Percentiles rank a stretch among this genome's conserved stretches.
Evolutionary conservation across 2,329 filamentous ascomycete species (phyloP).

Genomic region (Acephala macrosclerotiorum): DNA sequence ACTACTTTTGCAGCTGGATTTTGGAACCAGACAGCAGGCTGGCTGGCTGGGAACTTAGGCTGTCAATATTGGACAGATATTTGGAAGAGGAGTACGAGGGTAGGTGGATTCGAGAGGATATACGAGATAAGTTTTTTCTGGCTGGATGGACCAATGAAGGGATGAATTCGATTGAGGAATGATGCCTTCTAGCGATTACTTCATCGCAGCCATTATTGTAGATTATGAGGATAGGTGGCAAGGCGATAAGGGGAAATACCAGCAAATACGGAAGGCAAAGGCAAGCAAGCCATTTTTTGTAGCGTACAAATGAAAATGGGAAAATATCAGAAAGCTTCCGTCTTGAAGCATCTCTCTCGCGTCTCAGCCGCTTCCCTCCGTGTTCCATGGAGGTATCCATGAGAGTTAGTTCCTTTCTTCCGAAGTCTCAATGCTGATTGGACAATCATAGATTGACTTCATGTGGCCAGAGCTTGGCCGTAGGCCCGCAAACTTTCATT

Average conservation of each 20-base stretch:
- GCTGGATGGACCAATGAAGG: slow-evolving; percentile 1
- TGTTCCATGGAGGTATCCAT: too few relatives aligned
- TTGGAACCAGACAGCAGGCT: background rate
- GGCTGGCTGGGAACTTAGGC: background rate
- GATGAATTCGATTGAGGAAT: slow-evolving; percentile 4
- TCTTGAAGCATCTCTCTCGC: too few relatives aligned
- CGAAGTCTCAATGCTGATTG: background rate
- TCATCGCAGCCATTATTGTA: slow-evolving; percentile 5
- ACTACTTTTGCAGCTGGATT: background rate
- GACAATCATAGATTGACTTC: background rate
- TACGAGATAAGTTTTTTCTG: background rate
- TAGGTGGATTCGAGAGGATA: background rate
- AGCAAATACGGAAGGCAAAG: background rate
- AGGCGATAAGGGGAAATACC: slow-evolving; percentile 4
- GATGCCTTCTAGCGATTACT: slow-evolving; percentile 2
- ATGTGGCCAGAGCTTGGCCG: background rate
- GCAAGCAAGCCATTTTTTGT: background rate
- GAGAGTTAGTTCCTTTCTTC: background rate
- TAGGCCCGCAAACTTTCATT: background rate
- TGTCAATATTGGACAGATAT: background rate
- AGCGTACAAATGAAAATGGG: slow-evolving; percentile 2
- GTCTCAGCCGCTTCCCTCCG: too few relatives aligned
- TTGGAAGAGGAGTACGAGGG: background rate
- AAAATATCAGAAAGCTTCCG: background rate
- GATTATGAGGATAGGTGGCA: background rate